A percentile compares a stretch with the other conserved stretches of the same genome.
Evolutionary conservation across 768 basidiomycete species (phyloP).

Genomic region (Kwoniella shandongensis): DNA sequence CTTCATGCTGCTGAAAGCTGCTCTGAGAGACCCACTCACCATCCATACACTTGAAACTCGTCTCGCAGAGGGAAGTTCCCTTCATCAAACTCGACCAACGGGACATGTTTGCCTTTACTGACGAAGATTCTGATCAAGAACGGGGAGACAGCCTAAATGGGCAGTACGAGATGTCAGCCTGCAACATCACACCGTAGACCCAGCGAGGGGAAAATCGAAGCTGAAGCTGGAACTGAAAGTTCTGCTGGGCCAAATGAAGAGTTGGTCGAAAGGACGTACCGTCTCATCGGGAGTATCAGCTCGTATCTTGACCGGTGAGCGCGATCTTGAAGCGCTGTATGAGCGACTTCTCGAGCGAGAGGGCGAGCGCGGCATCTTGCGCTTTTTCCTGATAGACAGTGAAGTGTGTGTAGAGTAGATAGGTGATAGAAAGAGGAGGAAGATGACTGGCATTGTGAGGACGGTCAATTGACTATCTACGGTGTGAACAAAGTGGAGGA

Average conservation of each 20-base stretch:
- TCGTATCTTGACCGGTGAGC: slow-evolving; percentile 1
- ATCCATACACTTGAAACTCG: slow-evolving; percentile 45
- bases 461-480: no score
- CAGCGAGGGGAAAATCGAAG: no score
- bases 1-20: no score
- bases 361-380: slow-evolving; percentile 5
- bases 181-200: no score
- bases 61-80: slow-evolving; percentile 42
- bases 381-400: not conserved
- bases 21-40: slow-evolving; percentile 22
- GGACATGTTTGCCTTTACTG: slow-evolving; percentile 41
- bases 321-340: not conserved
- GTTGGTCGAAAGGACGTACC: not conserved
- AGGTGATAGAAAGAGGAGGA: not conserved
- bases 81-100: slow-evolving; percentile 43
- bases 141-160: slow-evolving; percentile 17
- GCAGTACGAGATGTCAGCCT: slow-evolving; percentile 8
- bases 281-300: not conserved
- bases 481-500: no score
- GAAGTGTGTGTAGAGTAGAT: slow-evolving; percentile 1
- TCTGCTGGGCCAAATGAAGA: no score
- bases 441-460: no score
- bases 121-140: slow-evolving; percentile 45
- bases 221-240: no score
- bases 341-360: slow-evolving; percentile 2